These are phyloP conservation scores for Tylopilus rubrobrunneus DNA, from an alignment of 768 basidiomycete genomes.

Conservation along the genomic window DNA sequence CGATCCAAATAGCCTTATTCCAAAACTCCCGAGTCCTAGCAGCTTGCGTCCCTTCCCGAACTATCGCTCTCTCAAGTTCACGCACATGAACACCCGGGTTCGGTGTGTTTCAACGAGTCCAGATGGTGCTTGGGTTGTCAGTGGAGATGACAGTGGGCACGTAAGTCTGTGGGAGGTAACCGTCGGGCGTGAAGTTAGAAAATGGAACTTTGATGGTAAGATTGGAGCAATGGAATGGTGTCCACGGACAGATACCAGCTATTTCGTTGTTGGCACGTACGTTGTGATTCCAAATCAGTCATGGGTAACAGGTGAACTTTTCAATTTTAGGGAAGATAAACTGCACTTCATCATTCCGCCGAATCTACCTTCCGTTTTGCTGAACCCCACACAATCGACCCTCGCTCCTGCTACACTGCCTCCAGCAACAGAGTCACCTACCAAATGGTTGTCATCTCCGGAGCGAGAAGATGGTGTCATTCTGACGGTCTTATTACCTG, in stretches of 20 bases:
- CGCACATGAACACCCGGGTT: constrained; percentile 63
- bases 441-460: constrained; percentile 64
- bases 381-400: constrained; percentile 56
- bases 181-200: constrained; percentile 83
- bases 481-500: constrained; percentile 58
- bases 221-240: constrained; percentile 92
- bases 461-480: constrained; percentile 51
- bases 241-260: constrained; percentile 76
- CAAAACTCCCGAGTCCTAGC: constrained; percentile 88
- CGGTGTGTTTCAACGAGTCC: constrained; percentile 80
- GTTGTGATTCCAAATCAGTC: constrained; percentile 31
- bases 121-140: constrained; percentile 86
- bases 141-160: constrained; percentile 85
- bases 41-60: constrained; percentile 94
- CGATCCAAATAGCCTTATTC: constrained; percentile 86
- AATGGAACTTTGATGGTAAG: constrained; percentile 78
- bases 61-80: constrained; percentile 68
- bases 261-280: constrained; percentile 77
- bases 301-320: constrained; percentile 6
- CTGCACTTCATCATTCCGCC: constrained; percentile 81
- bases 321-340: constrained; percentile 63
- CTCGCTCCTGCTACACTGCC: constrained; percentile 65
- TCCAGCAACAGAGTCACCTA: constrained; percentile 53
- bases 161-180: constrained; percentile 90
- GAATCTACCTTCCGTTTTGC: constrained; percentile 57